phyloP scores from a whole-genome alignment of 768 basidiomycete species.

The Calocybe gangraenosa region DNA sequence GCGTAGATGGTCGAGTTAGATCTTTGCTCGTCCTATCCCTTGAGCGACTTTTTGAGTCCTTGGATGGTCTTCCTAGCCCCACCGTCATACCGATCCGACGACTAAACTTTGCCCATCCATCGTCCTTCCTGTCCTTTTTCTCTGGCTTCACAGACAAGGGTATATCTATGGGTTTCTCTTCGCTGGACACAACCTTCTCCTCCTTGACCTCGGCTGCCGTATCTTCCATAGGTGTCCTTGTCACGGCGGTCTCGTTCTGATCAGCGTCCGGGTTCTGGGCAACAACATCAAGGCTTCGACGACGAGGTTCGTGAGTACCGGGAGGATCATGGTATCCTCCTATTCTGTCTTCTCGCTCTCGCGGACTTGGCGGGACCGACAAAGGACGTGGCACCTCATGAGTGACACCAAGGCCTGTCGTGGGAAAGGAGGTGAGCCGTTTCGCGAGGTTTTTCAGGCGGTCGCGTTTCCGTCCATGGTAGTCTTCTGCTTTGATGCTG shows the following conservation, averaged over 20 bases:
- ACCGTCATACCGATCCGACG: conserved; percentile 60
- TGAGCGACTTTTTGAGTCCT: conserved; percentile 30
- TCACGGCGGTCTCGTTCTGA: conserved; percentile 8
- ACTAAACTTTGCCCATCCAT: conserved; percentile 62
- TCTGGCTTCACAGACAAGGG: conserved; percentile 27
- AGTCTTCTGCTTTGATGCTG: conserved; percentile 82
- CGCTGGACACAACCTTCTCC: conserved; percentile 24
- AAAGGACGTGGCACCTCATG: conserved; percentile 45
- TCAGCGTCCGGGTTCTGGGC: conserved; percentile 18
- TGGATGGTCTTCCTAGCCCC: conserved; percentile 37
- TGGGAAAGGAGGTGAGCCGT: conserved; percentile 44
- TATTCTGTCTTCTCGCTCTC: conserved; percentile 22
- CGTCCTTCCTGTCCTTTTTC: conserved; percentile 30
- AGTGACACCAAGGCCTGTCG: conserved; percentile 10
- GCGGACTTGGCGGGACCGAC: conserved; percentile 49
- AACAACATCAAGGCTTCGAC: conserved; percentile 41
- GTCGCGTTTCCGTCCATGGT: conserved; percentile 74
- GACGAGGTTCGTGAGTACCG: conserved; percentile 31
- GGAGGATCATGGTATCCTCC: conserved; percentile 33
- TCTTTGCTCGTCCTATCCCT: conserved; percentile 24
- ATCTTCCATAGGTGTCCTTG: conserved; percentile 16
- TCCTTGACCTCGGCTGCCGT: conserved; percentile 15
- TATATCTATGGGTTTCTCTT: conserved; percentile 34
- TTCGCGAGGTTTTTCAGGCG: conserved; percentile 71
- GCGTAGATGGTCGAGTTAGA: background rate